Evolutionary conservation across 2,329 filamentous ascomycete genomes (phyloP).

Genomic region (Falciphora oryzae): DNA sequence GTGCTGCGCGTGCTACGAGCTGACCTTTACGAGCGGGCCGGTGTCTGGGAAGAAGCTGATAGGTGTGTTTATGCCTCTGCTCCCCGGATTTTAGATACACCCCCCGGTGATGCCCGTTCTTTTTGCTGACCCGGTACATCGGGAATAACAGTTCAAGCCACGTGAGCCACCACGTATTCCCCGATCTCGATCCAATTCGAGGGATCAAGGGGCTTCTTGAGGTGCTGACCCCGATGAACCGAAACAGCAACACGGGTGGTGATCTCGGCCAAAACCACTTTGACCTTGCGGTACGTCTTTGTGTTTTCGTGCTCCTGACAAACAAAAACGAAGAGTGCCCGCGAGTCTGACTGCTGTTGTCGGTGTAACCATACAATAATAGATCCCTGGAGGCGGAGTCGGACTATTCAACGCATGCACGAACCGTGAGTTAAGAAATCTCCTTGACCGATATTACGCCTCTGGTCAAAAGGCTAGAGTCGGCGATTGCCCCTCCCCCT

Average conservation of each 20-base stretch:
- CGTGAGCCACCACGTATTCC: constrained; percentile 16
- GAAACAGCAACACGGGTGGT: constrained; percentile 6
- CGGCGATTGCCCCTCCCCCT: constrained; percentile 15
- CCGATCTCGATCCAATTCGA: neutral
- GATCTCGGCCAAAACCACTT: constrained; percentile 51
- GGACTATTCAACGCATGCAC: constrained; percentile 8
- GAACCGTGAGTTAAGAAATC: neutral
- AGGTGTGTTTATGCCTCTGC: neutral
- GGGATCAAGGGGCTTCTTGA: neutral
- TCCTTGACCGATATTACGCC: too few relatives aligned
- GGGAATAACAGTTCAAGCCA: constrained; percentile 41
- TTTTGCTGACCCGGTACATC: neutral
- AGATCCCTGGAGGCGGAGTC: constrained; percentile 6
- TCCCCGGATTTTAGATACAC: neutral
- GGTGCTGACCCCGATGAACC: neutral
- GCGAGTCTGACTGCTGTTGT: neutral
- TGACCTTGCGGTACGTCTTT: constrained; percentile 37
- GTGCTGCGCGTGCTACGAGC: constrained; percentile 53
- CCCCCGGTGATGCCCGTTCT: neutral
- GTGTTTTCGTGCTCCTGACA: neutral
- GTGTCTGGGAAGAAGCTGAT: constrained; percentile 53
- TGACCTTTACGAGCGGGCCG: constrained; percentile 51
- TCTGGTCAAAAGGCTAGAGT: neutral
- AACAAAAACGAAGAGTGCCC: neutral
- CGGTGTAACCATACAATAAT: neutral